phyloP scores from a whole-genome alignment of 768 basidiomycete species.

The Leucogyrophana mollusca region DNA sequence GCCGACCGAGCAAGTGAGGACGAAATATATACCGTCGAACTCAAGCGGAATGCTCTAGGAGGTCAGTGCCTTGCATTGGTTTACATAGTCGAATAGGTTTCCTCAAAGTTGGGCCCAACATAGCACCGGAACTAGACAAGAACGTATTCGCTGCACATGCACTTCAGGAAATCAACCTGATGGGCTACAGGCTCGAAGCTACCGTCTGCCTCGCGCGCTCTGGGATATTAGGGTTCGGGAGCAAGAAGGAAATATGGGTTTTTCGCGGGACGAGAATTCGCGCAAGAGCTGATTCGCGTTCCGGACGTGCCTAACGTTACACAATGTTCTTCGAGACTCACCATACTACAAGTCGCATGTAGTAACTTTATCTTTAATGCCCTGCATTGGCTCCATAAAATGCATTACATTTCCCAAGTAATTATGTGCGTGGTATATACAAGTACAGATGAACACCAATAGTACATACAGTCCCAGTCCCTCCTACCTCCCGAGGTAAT shows the following conservation, averaged over 20 bases:
- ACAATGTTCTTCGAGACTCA: too few relatives aligned
- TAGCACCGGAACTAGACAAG: slow-evolving; percentile 47
- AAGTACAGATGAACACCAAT: neutral
- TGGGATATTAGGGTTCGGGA: slow-evolving; percentile 36
- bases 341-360: too few relatives aligned
- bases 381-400: too few relatives aligned
- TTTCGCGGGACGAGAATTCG: slow-evolving; percentile 47
- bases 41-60: slow-evolving; percentile 43
- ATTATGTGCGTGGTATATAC: neutral
- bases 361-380: too few relatives aligned
- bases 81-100: neutral
- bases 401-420: slow-evolving; percentile 4
- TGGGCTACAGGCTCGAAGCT: slow-evolving; percentile 65
- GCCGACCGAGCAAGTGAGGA: slow-evolving; percentile 46
- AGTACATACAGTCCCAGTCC: too few relatives aligned
- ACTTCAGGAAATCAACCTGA: slow-evolving; percentile 53
- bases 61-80: slow-evolving; percentile 23
- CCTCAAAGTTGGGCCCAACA: slow-evolving; percentile 3
- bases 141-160: slow-evolving; percentile 60
- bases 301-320: slow-evolving; percentile 12
- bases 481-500: too few relatives aligned
- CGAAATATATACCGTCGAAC: slow-evolving; percentile 52
- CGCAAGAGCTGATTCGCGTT: slow-evolving; percentile 28
- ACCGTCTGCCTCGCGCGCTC: slow-evolving; percentile 56
- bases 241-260: slow-evolving; percentile 60